Base-by-base conservation (phyloP, 2,329 filamentous ascomycete species). In the Colletotrichum euphorbiae region DNA sequence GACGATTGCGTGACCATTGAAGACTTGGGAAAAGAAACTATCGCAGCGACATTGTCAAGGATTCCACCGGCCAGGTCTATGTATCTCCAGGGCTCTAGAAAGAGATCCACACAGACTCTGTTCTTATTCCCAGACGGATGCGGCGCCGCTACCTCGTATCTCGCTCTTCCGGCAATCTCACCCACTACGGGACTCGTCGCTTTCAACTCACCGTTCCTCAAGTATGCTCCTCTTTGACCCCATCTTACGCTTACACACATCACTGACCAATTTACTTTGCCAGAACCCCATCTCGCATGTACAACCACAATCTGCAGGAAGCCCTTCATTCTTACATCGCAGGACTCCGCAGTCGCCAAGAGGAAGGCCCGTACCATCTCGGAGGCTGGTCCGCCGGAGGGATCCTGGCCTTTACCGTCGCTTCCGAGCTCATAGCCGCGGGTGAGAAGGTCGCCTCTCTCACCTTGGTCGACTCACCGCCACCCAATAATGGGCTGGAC, bases 301-400 rank as follows among this genome's bases (percentile, higher is more conserved):
- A 60, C 11, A 21, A 51, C 2, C 24, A 64, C 19, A 59, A 3
- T 17, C 55, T 64, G 13, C 24, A 11, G 6, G 17, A 64, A 5
- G 54, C 60, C 3, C 6, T 64, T 4, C 11, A 54, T 1, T 65
- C 54, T 2, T 64, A 64, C 43, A 12, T 64, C 0, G 54, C 33
- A 2, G 61, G 54, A 13, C 42, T 64, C 3, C 61, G 61, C 8
- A 31, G n/a, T 4, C 43, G 45, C n/a, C 91, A 93, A 77, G 88
- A 90, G 2, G 74, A 81, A 9, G 91, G 91, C 0, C 89, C 90
- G 0, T 93, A 92, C 77, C 84, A 84, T 52, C 79, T 93, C 0
- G 86, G 88, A 15, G 92, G 92, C n/a, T 93, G 91, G 91, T 92
- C 88, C 6, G 91, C 90, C 0, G 92, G 91, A 15, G 91, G 91